Conservation (phyloP, 768 basidiomycete species). For the Tylopilus sp. region DNA sequence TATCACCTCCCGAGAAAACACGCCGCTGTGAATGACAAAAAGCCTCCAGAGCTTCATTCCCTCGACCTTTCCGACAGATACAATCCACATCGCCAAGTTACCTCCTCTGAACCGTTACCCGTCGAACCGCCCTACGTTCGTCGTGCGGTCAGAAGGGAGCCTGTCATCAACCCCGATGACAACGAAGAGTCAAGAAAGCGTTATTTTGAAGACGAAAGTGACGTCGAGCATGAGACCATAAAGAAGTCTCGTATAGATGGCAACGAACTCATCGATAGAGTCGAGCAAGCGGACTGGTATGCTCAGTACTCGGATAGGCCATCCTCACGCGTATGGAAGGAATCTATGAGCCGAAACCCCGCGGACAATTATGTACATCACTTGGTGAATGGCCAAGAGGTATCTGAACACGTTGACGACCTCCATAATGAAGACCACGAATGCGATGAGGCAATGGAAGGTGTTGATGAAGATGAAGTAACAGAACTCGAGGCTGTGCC, state of each 20-base stretch:
- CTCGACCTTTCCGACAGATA: slow-evolving; percentile 37
- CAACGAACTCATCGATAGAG: slow-evolving; percentile 45
- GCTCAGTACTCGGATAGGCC: slow-evolving; percentile 25
- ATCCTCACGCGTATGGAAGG: slow-evolving; percentile 46
- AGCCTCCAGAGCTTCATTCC: slow-evolving; percentile 15
- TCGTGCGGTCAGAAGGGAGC: slow-evolving; percentile 31
- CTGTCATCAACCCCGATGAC: slow-evolving; percentile 21
- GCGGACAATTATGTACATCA: slow-evolving; percentile 40
- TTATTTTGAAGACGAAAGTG: slow-evolving; percentile 42
- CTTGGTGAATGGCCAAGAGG: slow-evolving; percentile 43
- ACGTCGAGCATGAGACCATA: slow-evolving; percentile 37
- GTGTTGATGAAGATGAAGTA: slow-evolving; percentile 42
- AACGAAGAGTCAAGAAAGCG: slow-evolving; percentile 40
- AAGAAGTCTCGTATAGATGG: slow-evolving; percentile 56
- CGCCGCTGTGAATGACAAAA: slow-evolving; percentile 13
- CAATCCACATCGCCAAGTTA: slow-evolving; percentile 17
- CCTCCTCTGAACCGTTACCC: slow-evolving; percentile 7
- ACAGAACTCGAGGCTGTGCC: slow-evolving; percentile 35
- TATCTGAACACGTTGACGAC: slow-evolving; percentile 30
- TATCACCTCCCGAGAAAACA: slow-evolving; percentile 19
- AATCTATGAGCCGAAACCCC: slow-evolving; percentile 41
- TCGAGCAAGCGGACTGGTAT: slow-evolving; percentile 44
- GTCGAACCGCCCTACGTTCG: slow-evolving; percentile 23
- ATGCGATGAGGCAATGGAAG: slow-evolving; percentile 33
- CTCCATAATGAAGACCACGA: slow-evolving; percentile 51